Conservation (phyloP, 2,329 filamentous ascomycete species). For the Aspergillus versicolor region DNA sequence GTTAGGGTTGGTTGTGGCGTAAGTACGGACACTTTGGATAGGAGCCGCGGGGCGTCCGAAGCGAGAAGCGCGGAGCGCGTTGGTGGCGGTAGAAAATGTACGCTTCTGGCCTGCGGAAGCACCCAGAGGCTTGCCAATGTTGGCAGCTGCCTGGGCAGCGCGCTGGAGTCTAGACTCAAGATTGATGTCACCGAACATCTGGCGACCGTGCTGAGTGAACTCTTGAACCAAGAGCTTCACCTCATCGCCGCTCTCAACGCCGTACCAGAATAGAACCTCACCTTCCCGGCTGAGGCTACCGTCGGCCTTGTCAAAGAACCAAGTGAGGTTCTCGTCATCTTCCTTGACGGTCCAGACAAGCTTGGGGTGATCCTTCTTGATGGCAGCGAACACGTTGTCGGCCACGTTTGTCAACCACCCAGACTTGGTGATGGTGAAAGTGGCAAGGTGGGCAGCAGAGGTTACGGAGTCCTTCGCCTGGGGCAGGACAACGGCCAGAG, state of each 20-base stretch:
- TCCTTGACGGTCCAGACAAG: constrained; percentile 96
- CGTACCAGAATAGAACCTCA: constrained; percentile 95
- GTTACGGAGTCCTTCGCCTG: constrained; percentile 57
- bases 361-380: constrained; percentile 90
- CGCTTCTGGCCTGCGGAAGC: constrained; percentile 61
- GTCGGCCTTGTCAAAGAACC: constrained; percentile 97
- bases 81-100: constrained; percentile 62
- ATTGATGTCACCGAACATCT: constrained; percentile 88
- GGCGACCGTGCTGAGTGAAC: constrained; percentile 76
- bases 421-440: constrained; percentile 88
- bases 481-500: constrained; percentile 83
- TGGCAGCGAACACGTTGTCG: constrained; percentile 89
- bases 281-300: constrained; percentile 83
- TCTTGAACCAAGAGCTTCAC: constrained; percentile 81
- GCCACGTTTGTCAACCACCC: constrained; percentile 94
- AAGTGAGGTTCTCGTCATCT: constrained; percentile 93
- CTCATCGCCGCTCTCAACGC: constrained; percentile 76
- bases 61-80: constrained; percentile 39
- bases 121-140: constrained; percentile 49
- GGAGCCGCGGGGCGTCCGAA: constrained; percentile 29
- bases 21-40: constrained; percentile 38
- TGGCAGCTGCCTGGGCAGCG: constrained; percentile 69
- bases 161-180: constrained; percentile 80
- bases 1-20: constrained; percentile 69
- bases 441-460: constrained; percentile 77